A percentile compares a stretch with the other conserved stretches of the same genome.
Evolutionary conservation across 2,329 filamentous ascomycete genomes (phyloP).

Genomic region (Coniochaeta sp.): DNA sequence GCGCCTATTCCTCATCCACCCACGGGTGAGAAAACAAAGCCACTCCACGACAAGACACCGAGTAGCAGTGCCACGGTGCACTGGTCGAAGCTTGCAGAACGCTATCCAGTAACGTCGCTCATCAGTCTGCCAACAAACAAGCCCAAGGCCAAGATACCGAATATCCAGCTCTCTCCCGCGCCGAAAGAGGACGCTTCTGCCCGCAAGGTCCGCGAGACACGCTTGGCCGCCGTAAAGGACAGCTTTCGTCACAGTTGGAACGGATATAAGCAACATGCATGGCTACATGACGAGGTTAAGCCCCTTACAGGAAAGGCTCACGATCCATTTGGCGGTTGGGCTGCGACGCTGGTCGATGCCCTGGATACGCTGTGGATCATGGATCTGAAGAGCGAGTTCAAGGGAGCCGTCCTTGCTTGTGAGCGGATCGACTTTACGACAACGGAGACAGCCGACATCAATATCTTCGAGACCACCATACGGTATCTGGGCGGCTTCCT

Average conservation of each 20-base stretch:
- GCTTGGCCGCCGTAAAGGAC: conserved; percentile 37
- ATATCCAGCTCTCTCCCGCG: conserved; percentile 46
- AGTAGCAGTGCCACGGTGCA: not conserved
- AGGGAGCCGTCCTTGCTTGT: conserved; percentile 50
- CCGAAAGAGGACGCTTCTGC: conserved; percentile 37
- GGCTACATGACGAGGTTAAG: conserved; percentile 54
- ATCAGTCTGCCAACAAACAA: conserved; percentile 26
- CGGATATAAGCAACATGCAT: conserved; percentile 53
- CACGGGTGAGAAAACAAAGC: conserved; percentile 1
- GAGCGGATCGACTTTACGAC: conserved; percentile 52
- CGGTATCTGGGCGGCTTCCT: conserved; percentile 61
- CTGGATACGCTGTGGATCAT: conserved; percentile 67
- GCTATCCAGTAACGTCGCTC: conserved; percentile 23
- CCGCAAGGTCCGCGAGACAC: conserved; percentile 26
- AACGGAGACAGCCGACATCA: conserved; percentile 42
- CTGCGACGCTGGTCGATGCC: conserved; percentile 55
- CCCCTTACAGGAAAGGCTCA: conserved; percentile 43
- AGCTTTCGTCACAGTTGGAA: conserved; percentile 49
- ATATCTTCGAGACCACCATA: conserved; percentile 63
- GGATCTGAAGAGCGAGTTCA: conserved; percentile 56
- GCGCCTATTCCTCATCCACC: not conserved
- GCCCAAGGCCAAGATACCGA: conserved; percentile 46
- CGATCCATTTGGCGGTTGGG: conserved; percentile 58
- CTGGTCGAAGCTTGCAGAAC: conserved; percentile 26
- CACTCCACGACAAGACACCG: conserved; percentile 2